Evolutionary conservation across 805 yeast species (phyloP).

Genomic region (Torulaspora franciscae): DNA sequence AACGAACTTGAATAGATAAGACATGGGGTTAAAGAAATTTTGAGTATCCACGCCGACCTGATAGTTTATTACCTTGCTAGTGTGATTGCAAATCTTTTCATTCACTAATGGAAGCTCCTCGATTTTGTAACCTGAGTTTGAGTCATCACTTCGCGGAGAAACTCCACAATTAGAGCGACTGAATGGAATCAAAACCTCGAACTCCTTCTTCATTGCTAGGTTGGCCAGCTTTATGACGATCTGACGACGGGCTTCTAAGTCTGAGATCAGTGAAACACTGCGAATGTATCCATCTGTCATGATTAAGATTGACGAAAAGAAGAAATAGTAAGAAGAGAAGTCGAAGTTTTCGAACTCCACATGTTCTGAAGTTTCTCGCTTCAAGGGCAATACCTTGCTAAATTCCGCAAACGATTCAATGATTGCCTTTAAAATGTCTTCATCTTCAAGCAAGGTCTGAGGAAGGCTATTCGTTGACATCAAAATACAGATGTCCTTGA

Average conservation of each 20-base stretch:
- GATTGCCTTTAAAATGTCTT: conserved; percentile 17
- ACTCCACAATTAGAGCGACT: conserved; percentile 9
- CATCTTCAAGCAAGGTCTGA: conserved; percentile 32
- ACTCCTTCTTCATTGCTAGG: conserved; percentile 20
- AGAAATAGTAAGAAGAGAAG: conserved; percentile 43
- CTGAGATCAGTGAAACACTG: conserved; percentile 25
- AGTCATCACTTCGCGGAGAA: background rate
- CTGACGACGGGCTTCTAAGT: conserved; percentile 17
- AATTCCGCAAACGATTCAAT: conserved; percentile 29
- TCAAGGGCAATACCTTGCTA: conserved; percentile 52
- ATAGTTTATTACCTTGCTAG: conserved; percentile 22
- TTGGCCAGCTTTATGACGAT: conserved; percentile 19
- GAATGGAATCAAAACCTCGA: conserved; percentile 17
- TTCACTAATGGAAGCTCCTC: conserved; percentile 11
- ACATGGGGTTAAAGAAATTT: conserved; percentile 33
- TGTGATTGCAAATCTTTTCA: conserved; percentile 27
- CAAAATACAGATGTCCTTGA: conserved; percentile 60
- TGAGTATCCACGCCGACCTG: conserved; percentile 34
- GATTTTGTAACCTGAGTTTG: background rate
- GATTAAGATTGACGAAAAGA: conserved; percentile 30
- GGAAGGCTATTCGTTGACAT: conserved; percentile 62
- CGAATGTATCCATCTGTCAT: conserved; percentile 33
- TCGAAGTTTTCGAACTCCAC: conserved; percentile 88
- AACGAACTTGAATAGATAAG: conserved; percentile 31
- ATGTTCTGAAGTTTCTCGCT: conserved; percentile 72